Evolutionary conservation across 208 protist genomes (phyloP).

Genomic region (Naegleria gruberi): DNA sequence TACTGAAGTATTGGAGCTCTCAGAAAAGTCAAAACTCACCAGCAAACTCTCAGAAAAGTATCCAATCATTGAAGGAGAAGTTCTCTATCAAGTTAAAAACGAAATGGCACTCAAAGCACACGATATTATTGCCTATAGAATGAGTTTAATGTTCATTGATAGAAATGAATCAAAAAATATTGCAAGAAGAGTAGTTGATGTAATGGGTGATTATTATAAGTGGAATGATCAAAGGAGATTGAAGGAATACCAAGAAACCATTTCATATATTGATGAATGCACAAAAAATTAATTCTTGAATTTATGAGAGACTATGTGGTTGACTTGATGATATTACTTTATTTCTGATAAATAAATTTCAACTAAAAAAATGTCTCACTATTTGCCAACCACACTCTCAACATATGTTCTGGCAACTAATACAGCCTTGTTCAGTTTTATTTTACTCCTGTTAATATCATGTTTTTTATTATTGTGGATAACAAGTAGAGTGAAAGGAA

Average conservation of each 20-base stretch:
- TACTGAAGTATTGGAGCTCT: slow-evolving; percentile 44
- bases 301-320: too few species aligned
- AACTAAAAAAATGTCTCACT: background rate
- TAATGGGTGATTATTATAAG: slow-evolving; percentile 66
- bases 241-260: slow-evolving; percentile 10
- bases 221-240: slow-evolving; percentile 45
- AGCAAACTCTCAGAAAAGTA: slow-evolving; percentile 27
- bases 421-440: background rate
- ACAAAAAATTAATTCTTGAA: too few species aligned
- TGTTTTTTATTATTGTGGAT: background rate
- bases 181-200: slow-evolving; percentile 63
- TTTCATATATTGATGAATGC: background rate
- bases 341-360: too few species aligned
- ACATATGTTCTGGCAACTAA: background rate
- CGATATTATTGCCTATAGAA: slow-evolving; percentile 80
- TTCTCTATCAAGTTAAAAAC: slow-evolving; percentile 56
- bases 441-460: background rate
- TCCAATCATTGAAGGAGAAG: slow-evolving; percentile 73
- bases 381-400: background rate
- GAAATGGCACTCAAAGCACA: slow-evolving; percentile 75
- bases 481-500: background rate
- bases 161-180: slow-evolving; percentile 49
- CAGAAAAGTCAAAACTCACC: slow-evolving; percentile 24
- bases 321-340: too few species aligned
- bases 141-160: slow-evolving; percentile 76